phyloP scores from a whole-genome alignment of 768 basidiomycete species.

The Xerocomus potaroensis region DNA sequence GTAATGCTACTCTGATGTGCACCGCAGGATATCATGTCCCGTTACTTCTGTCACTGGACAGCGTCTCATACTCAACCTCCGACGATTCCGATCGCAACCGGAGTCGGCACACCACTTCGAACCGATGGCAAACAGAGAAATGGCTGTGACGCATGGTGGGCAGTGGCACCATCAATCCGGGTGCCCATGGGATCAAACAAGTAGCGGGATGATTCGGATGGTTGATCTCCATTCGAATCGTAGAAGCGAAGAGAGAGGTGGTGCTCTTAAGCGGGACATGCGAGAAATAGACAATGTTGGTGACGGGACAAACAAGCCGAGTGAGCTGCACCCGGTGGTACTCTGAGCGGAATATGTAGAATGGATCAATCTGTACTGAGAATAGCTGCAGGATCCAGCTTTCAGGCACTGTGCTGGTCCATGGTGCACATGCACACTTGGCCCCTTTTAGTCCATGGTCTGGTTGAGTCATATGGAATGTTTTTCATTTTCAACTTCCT shows the following conservation, averaged over 20 bases:
- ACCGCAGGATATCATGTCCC: background rate
- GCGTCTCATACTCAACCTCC: conserved; percentile 16
- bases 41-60: conserved; percentile 7
- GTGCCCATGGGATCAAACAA: background rate
- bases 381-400: too few relatives aligned
- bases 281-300: too few relatives aligned
- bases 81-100: conserved; percentile 3
- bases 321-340: too few relatives aligned
- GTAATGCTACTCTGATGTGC: background rate
- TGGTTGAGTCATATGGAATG: too few relatives aligned
- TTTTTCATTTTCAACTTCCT: too few relatives aligned
- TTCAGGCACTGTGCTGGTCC: too few relatives aligned
- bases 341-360: too few relatives aligned
- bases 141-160: background rate
- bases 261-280: too few relatives aligned
- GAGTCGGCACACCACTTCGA: background rate
- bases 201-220: background rate
- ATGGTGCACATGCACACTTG: too few relatives aligned
- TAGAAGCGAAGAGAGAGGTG: background rate
- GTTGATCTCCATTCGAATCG: background rate
- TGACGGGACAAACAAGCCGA: too few relatives aligned
- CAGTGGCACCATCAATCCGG: background rate
- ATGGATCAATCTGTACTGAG: too few relatives aligned
- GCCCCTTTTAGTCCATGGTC: too few relatives aligned
- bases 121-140: background rate